These are phyloP conservation scores for Globisporangium middletonii DNA, from an alignment of 352 stramenopile species.

Conservation along the genomic window DNA sequence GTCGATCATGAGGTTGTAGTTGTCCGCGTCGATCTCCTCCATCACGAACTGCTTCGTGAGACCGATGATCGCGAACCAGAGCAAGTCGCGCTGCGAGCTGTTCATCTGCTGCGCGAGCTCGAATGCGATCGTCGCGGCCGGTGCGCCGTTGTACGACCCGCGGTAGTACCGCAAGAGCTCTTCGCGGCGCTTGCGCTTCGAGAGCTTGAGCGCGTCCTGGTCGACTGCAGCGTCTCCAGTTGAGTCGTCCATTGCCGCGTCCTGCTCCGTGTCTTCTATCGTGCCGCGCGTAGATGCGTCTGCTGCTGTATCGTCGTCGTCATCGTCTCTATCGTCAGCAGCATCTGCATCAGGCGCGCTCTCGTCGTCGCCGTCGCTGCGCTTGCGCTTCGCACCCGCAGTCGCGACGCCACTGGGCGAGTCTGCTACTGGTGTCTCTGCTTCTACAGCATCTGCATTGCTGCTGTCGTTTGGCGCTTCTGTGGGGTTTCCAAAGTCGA, in stretches of 20 bases:
- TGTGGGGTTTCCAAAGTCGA: conserved; percentile 28
- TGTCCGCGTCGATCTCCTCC: conserved; percentile 88
- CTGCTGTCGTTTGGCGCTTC: conserved; percentile 1
- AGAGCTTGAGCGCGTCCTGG: conserved; percentile 20
- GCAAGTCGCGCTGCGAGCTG: conserved; percentile 78
- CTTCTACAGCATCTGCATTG: conserved; percentile 13
- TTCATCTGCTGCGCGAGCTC: conserved; percentile 84
- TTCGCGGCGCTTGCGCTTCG: conserved; percentile 57
- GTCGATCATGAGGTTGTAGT: conserved; percentile 88
- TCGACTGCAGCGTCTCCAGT: conserved; percentile 11
- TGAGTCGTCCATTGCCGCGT: conserved; percentile 5
- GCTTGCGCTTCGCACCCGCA: conserved; percentile 21
- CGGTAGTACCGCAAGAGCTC: conserved; percentile 92
- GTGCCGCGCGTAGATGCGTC: conserved; percentile 1
- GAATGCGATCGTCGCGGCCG: conserved; percentile 72
- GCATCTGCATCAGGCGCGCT: conserved; percentile 17
- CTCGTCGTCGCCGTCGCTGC: conserved; percentile 28
- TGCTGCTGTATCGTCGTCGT: conserved; percentile 11
- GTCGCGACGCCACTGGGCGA: conserved; percentile 1
- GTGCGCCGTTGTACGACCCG: conserved; percentile 83
- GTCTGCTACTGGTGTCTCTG: conserved; percentile 13
- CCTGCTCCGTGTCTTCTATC: neutral
- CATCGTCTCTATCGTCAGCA: conserved; percentile 20
- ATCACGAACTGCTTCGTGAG: conserved; percentile 95
- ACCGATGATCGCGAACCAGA: conserved; percentile 97